Evolutionary conservation across 805 yeast genomes (phyloP).

Genomic region (Monosporozyma unispora): DNA sequence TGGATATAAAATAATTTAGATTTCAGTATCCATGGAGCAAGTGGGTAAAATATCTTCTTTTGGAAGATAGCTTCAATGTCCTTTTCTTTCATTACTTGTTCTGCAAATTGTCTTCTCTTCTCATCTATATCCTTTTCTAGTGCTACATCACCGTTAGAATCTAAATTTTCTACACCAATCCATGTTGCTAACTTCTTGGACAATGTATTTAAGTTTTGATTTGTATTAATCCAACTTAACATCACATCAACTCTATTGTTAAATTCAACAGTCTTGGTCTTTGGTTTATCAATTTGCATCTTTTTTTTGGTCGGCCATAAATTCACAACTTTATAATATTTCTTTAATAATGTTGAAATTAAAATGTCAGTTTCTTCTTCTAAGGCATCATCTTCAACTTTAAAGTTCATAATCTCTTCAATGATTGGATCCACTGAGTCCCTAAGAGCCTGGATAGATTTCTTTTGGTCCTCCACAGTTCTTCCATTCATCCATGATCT

Average conservation of each 20-base stretch:
- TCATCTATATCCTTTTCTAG: conserved; percentile 34
- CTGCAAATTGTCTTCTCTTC: conserved; percentile 71
- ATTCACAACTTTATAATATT: conserved; percentile 58
- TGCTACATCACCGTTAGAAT: conserved; percentile 17
- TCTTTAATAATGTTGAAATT: conserved; percentile 48
- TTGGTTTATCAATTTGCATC: conserved; percentile 71
- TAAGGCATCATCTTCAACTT: conserved; percentile 38
- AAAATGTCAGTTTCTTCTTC: conserved; percentile 36
- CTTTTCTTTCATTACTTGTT: conserved; percentile 70
- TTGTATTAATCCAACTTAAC: conserved; percentile 73
- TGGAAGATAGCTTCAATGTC: conserved; percentile 66
- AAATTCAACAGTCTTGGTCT: conserved; percentile 56
- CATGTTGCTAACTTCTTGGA: conserved; percentile 54
- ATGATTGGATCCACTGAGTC: conserved; percentile 65
- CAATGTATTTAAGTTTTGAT: conserved; percentile 59
- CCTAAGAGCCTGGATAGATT: conserved; percentile 57
- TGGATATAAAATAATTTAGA: conserved; percentile 64
- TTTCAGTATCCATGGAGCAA: conserved; percentile 76
- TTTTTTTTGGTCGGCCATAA: conserved; percentile 75
- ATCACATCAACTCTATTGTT: conserved; percentile 61
- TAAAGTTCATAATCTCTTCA: conserved; percentile 59
- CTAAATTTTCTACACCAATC: conserved; percentile 81
- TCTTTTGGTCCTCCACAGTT: conserved; percentile 68
- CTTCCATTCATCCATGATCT: conserved; percentile 79
- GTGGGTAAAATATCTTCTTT: conserved; percentile 54